Evolutionary conservation across 2,329 filamentous ascomycete species (phyloP).

Genomic region (Diaporthe ilicicola): DNA sequence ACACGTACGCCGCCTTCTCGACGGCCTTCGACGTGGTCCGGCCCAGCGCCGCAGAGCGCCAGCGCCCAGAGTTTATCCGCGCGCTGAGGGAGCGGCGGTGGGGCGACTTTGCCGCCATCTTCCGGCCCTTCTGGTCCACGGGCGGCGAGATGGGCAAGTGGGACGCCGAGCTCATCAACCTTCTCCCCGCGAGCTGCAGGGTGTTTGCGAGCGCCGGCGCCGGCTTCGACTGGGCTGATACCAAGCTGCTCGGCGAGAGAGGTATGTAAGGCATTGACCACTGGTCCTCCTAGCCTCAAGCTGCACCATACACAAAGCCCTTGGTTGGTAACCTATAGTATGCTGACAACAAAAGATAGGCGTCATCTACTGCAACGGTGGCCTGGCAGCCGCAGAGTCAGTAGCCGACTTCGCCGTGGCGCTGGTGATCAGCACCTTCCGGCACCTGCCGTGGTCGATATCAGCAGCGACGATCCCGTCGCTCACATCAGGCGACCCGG

Average conservation of each 20-base stretch:
- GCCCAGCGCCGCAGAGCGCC: conserved; percentile 58
- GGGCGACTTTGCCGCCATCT: conserved; percentile 61
- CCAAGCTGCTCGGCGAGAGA: conserved; percentile 65
- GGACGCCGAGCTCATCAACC: conserved; percentile 65
- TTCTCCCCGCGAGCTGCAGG: conserved; percentile 63
- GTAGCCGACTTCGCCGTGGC: conserved; percentile 77
- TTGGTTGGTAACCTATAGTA: no score
- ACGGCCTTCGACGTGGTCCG: conserved; percentile 58
- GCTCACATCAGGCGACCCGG: conserved; percentile 37
- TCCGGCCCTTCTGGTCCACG: conserved; percentile 67
- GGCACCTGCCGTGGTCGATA: conserved; percentile 71
- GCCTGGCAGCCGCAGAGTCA: conserved; percentile 74
- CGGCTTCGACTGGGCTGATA: conserved; percentile 73
- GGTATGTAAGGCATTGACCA: conserved; percentile 50
- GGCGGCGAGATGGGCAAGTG: conserved; percentile 73
- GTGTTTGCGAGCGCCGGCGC: conserved; percentile 73
- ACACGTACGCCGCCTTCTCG: conserved; percentile 54
- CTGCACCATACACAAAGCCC: background rate
- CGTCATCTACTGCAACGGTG: conserved; percentile 77
- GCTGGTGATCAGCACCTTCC: conserved; percentile 74
- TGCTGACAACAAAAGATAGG: conserved; percentile 52
- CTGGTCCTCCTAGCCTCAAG: no score
- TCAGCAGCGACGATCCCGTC: conserved; percentile 58
- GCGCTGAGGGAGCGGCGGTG: conserved; percentile 60
- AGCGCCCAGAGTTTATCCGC: conserved; percentile 57